Conservation (phyloP, 768 basidiomycete species). For the Pulveroboletus sp. region DNA sequence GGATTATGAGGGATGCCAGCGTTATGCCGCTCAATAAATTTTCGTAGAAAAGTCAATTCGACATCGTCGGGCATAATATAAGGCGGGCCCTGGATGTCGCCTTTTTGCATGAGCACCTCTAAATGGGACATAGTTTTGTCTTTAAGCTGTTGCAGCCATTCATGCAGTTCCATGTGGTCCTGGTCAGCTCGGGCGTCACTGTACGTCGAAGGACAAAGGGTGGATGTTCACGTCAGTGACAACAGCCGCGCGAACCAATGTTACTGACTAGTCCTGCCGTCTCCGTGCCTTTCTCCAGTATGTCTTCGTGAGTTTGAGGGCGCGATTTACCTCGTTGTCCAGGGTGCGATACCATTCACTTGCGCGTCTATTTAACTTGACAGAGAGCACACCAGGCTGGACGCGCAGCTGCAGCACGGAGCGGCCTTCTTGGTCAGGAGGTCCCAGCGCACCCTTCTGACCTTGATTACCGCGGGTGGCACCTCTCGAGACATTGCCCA, state of each 20-base stretch:
- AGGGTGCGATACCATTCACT: conserved; percentile 82
- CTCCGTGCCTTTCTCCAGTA: conserved; percentile 81
- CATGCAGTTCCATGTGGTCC: conserved; percentile 85
- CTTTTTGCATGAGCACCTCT: conserved; percentile 83
- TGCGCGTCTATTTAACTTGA: conserved; percentile 66
- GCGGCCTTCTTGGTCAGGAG: conserved; percentile 71
- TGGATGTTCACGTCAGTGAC: conserved; percentile 7
- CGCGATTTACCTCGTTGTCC: conserved; percentile 74
- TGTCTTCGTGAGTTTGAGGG: conserved; percentile 79
- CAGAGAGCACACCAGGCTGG: conserved; percentile 77
- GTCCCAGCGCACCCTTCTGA: conserved; percentile 73
- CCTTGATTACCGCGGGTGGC: conserved; percentile 85
- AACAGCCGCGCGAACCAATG: neutral
- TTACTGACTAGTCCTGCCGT: conserved; percentile 62
- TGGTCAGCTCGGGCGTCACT: conserved; percentile 76
- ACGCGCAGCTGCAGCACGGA: conserved; percentile 75
- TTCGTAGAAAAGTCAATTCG: conserved; percentile 73
- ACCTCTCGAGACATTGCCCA: conserved; percentile 80
- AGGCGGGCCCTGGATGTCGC: conserved; percentile 80
- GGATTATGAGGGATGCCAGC: conserved; percentile 78
- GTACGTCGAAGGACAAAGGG: neutral
- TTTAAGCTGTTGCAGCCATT: conserved; percentile 84
- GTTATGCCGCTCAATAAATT: conserved; percentile 77
- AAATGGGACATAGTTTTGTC: conserved; percentile 88
- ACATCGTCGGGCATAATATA: conserved; percentile 78